Base-by-base conservation (phyloP, 1,284 basidiomycete genomes). In the Bondarzewia mesenterica region DNA sequence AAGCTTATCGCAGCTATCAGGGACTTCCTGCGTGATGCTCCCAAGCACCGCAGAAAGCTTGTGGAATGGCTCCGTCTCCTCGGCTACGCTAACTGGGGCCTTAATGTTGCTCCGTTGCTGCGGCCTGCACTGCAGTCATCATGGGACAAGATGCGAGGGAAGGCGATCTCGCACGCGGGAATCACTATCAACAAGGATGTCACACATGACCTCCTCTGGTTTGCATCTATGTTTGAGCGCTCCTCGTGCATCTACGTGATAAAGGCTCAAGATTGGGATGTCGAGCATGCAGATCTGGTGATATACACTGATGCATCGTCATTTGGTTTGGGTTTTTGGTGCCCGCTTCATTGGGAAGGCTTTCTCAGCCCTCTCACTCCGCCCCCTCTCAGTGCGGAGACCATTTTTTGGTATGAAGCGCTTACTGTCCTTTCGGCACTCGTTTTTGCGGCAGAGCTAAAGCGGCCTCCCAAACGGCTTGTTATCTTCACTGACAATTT, bases 61-160 rank as follows among this genome's bases (percentile, higher is more conserved):
- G 46, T 56, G 0, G 58, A 64, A 6, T 72, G 62, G 52, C 63
- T 66, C 29, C 42, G 40, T 0, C 22, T 71, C 0, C 55, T 62
- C 2, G 67, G 71, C 0, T 67, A 63, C 57, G 49, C 65, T 3
- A 73, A 71, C 42, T 75, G 71, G 70, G 58, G 57, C 0, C 54
- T 75, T 1, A 74, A 48, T 27, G 32, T 48, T 4, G 47, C 40
- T 2, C 47, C 41, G 0, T 22, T 43, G 1, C 27, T 48, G 1
- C 27, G 41, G 7, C 41, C 41, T 1, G 47, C 41, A 2, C 41
- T 48, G 2, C n/a, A 18, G 22, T 43, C 41, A 25, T n/a, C 22
- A 4, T 48, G 38, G 7, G 20, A 1, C 12, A 48, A 48, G 41
- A 48, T 44, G 18, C 15, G 71, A 45, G 67, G 64, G 0, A 66